phyloP scores from a whole-genome alignment of 768 basidiomycete species.

The Suillus placidus region DNA sequence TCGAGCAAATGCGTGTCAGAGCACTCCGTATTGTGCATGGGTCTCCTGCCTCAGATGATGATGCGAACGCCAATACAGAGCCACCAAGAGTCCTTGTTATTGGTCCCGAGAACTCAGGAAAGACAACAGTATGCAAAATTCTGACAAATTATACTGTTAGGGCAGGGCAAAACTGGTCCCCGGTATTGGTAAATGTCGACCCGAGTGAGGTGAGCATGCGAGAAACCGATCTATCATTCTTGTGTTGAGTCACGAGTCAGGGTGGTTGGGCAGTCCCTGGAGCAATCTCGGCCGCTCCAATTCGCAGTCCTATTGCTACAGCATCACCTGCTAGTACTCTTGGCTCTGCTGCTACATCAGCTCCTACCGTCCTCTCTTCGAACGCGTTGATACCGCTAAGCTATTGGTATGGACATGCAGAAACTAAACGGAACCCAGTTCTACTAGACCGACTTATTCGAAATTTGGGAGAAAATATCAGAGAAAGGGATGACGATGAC shows the following conservation, averaged over 20 bases:
- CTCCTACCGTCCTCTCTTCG: slow-evolving; percentile 71
- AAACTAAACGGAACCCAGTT: slow-evolving; percentile 69
- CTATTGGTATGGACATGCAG: slow-evolving; percentile 82
- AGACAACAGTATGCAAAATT: slow-evolving; percentile 89
- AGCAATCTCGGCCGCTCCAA: slow-evolving; percentile 68
- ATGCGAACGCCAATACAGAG: slow-evolving; percentile 47
- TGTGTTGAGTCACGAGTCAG: slow-evolving; percentile 40
- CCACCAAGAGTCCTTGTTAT: slow-evolving; percentile 86
- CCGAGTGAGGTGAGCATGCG: slow-evolving; percentile 66
- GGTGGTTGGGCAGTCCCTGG: slow-evolving; percentile 86
- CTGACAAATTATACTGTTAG: slow-evolving; percentile 86
- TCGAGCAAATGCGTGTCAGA: slow-evolving; percentile 93
- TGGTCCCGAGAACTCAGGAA: slow-evolving; percentile 92
- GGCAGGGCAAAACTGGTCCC: slow-evolving; percentile 76
- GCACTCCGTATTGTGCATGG: slow-evolving; percentile 67
- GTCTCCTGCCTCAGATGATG: slow-evolving; percentile 54
- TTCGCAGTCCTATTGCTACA: slow-evolving; percentile 72
- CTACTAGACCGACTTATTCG: slow-evolving; percentile 80
- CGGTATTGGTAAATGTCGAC: slow-evolving; percentile 81
- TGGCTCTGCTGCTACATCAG: slow-evolving; percentile 78
- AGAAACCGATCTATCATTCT: slow-evolving; percentile 6
- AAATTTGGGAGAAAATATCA: slow-evolving; percentile 72
- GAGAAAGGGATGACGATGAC: slow-evolving; percentile 68
- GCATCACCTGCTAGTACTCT: slow-evolving; percentile 76
- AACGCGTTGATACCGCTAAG: slow-evolving; percentile 80